Percentiles rank a stretch among this genome's conserved stretches.
These are phyloP conservation scores for Apiospora koreana DNA, from an alignment of 2,329 filamentous ascomycete species.

Conservation along the genomic window DNA sequence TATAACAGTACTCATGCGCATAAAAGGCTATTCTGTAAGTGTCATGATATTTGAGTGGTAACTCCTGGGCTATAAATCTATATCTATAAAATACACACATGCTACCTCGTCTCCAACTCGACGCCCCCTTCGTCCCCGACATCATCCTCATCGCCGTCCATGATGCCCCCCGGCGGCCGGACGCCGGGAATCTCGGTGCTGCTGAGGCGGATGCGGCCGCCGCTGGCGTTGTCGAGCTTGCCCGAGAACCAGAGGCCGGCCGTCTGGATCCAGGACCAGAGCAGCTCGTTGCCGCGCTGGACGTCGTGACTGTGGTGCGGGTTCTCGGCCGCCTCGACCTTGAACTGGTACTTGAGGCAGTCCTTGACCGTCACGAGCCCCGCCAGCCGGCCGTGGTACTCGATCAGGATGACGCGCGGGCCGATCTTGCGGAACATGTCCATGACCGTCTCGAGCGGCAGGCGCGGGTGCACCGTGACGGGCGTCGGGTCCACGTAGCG, in stretches of 20 bases:
- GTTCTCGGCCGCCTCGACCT: slow-evolving; percentile 84
- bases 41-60: neutral
- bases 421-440: slow-evolving; percentile 98
- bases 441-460: slow-evolving; percentile 96
- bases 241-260: slow-evolving; percentile 61
- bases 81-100: neutral
- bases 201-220: slow-evolving; percentile 58
- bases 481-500: slow-evolving; percentile 89
- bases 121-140: slow-evolving; percentile 42
- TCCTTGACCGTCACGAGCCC: slow-evolving; percentile 96
- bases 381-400: slow-evolving; percentile 79
- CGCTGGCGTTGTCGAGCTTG: slow-evolving; percentile 51
- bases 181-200: slow-evolving; percentile 29
- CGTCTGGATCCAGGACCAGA: slow-evolving; percentile 61
- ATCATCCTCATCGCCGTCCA: slow-evolving; percentile 52
- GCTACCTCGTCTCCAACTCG: slow-evolving; percentile 33
- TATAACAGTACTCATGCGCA: neutral
- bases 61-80: neutral
- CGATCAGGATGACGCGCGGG: slow-evolving; percentile 87
- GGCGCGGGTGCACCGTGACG: slow-evolving; percentile 84
- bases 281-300: slow-evolving; percentile 60
- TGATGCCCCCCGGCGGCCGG: slow-evolving; percentile 35
- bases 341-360: slow-evolving; percentile 96
- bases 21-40: neutral
- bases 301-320: slow-evolving; percentile 60